Percentiles rank a stretch among this genome's conserved stretches.
phyloP scores from a whole-genome alignment of 495 filamentous ascomycete genomes.

The Aspergillus ostianus region DNA sequence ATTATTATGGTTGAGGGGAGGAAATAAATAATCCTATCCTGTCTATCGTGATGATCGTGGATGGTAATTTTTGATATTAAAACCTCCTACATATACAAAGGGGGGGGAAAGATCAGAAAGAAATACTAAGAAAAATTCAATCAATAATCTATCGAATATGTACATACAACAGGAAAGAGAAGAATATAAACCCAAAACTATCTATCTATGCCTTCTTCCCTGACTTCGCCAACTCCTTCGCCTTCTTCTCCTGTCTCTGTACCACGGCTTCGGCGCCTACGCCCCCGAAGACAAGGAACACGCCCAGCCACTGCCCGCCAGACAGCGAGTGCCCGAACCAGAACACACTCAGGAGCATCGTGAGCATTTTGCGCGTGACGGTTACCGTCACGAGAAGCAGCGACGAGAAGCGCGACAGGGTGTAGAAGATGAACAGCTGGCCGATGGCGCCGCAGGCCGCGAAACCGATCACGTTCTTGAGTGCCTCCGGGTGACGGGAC shows the following conservation, averaged over 20 bases:
- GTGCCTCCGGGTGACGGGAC: conserved; percentile 69
- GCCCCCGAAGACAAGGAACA: conserved; percentile 89
- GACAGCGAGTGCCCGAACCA: conserved; percentile 88
- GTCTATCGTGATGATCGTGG: not conserved
- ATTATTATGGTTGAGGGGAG: conserved; percentile 84
- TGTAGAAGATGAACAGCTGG: conserved; percentile 98
- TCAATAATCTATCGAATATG: not conserved
- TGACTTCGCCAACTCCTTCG: conserved; percentile 69
- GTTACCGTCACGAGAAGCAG: conserved; percentile 94
- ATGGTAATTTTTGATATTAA: not conserved
- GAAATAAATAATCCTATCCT: conserved; percentile 30
- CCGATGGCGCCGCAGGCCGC: conserved; percentile 90
- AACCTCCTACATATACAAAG: not conserved
- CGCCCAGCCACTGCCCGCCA: conserved; percentile 86
- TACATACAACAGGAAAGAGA: not conserved
- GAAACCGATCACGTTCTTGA: conserved; percentile 84
- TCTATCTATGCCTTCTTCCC: conserved; percentile 24
- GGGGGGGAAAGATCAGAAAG: too few species aligned
- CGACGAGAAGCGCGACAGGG: conserved; percentile 84
- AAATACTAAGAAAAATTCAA: not conserved
- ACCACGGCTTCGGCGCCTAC: conserved; percentile 88
- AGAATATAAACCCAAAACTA: conserved; percentile 6
- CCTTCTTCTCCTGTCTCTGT: conserved; percentile 76
- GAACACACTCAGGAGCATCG: conserved; percentile 93
- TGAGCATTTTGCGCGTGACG: conserved; percentile 97